phyloP scores from a whole-genome alignment of 78 protist genomes.

The Emiliania huxleyi region DNA sequence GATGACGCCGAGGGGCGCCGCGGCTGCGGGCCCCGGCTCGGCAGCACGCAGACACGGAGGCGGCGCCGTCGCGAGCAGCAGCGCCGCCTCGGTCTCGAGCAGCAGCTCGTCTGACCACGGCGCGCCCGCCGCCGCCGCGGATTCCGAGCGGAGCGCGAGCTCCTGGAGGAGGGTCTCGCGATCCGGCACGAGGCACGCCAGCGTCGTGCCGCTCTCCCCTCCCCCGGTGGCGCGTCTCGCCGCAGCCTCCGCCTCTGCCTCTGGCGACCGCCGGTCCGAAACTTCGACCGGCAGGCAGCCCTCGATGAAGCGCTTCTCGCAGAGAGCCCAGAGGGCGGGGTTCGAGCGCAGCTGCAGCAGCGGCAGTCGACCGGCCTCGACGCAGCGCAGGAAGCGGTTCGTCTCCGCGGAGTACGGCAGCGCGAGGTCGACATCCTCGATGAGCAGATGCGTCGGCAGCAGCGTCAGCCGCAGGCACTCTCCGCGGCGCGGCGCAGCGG shows the following conservation, averaged over 20 bases:
- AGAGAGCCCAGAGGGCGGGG: not conserved
- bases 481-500: too few relatives aligned
- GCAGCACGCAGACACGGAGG: not conserved
- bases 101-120: not conserved
- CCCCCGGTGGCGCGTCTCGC: too few relatives aligned
- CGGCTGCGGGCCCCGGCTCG: too few relatives aligned
- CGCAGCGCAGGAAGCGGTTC: not conserved
- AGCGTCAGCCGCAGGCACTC: not conserved
- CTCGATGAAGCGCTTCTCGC: not conserved
- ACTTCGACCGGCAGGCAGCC: not conserved
- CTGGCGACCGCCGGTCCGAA: not conserved
- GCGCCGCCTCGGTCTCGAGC: not conserved
- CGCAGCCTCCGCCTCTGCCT: not conserved
- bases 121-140: not conserved
- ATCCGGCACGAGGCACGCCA: not conserved
- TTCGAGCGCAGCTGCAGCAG: not conserved
- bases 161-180: not conserved
- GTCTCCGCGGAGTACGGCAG: not conserved
- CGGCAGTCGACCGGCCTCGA: not conserved
- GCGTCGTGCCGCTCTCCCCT: too few relatives aligned
- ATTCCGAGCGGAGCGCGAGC: not conserved
- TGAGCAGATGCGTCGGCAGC: not conserved
- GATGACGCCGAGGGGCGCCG: not conserved
- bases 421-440: not conserved
- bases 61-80: not conserved